phyloP scores from a whole-genome alignment of 1,284 basidiomycete species.

The Athelia sp. region DNA sequence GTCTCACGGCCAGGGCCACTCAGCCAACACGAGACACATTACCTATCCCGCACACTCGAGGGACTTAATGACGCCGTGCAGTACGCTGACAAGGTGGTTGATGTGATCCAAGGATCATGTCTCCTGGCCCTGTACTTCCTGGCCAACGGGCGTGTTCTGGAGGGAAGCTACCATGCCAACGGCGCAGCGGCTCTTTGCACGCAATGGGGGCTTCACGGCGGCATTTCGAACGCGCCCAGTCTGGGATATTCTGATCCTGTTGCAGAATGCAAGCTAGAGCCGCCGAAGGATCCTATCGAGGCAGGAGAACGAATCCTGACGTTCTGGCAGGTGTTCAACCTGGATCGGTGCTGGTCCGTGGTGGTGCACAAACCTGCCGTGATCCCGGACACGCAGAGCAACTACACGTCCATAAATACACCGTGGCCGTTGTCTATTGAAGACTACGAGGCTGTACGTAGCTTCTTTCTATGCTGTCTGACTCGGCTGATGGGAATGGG shows the following conservation, averaged over 20 bases:
- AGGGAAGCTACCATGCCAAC: conserved; percentile 69
- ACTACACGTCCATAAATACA: conserved; percentile 47
- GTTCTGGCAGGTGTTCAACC: conserved; percentile 68
- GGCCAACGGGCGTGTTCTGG: conserved; percentile 64
- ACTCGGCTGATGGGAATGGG: conserved; percentile 6
- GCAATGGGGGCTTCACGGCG: conserved; percentile 60
- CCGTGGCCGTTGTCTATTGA: conserved; percentile 62
- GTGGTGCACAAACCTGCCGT: conserved; percentile 51
- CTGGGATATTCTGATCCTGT: conserved; percentile 27
- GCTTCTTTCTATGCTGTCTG: conserved; percentile 10
- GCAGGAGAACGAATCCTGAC: conserved; percentile 60
- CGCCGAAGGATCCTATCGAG: conserved; percentile 47
- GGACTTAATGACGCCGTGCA: conserved; percentile 56
- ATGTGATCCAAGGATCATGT: conserved; percentile 70
- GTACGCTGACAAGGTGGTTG: conserved; percentile 48
- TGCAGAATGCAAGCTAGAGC: conserved; percentile 46
- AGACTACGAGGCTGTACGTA: conserved; percentile 52
- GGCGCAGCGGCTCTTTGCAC: conserved; percentile 62
- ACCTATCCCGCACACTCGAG: conserved; percentile 55
- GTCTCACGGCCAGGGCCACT: conserved; percentile 65
- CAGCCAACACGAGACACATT: conserved; percentile 63
- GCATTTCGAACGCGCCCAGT: conserved; percentile 30
- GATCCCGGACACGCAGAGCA: conserved; percentile 44
- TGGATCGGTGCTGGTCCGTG: conserved; percentile 66
- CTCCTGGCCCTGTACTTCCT: conserved; percentile 70